Conservation (phyloP, 176 grass and related monocot genomes). For the barley (Hordeum vulgare) region DNA sequence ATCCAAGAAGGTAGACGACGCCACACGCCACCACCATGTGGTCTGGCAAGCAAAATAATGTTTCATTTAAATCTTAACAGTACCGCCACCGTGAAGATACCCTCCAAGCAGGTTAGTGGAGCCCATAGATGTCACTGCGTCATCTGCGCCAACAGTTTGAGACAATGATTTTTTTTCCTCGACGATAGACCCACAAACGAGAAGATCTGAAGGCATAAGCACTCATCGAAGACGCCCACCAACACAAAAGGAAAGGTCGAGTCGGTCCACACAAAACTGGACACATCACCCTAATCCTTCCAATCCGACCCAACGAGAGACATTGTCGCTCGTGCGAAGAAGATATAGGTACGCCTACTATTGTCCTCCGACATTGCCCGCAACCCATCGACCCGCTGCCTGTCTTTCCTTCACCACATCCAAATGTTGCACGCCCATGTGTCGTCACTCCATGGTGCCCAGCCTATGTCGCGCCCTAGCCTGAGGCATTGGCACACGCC, state of each 20-base stretch:
- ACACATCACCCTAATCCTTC: background rate
- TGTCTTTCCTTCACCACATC: no score
- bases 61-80: no score
- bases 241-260: background rate
- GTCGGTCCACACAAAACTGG: background rate
- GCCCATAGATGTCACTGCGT: background rate
- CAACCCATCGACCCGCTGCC: no score
- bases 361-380: background rate
- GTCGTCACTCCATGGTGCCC: no score
- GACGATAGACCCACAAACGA: background rate
- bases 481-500: no score
- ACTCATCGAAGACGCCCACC: background rate
- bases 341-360: background rate
- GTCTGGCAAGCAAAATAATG: no score
- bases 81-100: background rate
- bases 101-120: background rate
- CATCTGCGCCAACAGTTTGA: background rate
- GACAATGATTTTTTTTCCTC: background rate
- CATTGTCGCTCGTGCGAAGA: background rate
- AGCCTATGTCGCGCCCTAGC: no score
- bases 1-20: no score
- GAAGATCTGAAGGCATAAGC: background rate
- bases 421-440: no score
- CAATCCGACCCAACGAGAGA: background rate
- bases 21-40: fast-evolving